These are phyloP conservation scores for Podosphaera leucotricha DNA, from an alignment of 2,329 filamentous ascomycete species.

Conservation along the genomic window DNA sequence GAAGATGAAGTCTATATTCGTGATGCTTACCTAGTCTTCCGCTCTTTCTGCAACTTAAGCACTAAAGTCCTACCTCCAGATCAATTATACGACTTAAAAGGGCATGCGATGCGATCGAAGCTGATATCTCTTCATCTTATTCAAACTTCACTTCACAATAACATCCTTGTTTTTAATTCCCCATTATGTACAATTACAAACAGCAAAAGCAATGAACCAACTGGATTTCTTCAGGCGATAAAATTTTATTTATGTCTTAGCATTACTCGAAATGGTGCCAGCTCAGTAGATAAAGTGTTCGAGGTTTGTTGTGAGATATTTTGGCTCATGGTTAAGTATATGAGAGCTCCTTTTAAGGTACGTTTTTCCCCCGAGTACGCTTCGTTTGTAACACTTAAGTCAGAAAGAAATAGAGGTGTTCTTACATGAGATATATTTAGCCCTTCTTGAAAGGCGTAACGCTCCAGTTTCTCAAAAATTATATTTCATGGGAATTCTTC, in stretches of 20 bases:
- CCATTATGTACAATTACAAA: slow-evolving; percentile 80
- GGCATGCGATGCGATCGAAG: slow-evolving; percentile 93
- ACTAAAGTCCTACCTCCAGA: slow-evolving; percentile 78
- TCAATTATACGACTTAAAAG: slow-evolving; percentile 76
- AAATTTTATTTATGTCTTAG: slow-evolving; percentile 94
- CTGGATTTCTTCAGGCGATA: slow-evolving; percentile 77
- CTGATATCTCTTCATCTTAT: slow-evolving; percentile 87
- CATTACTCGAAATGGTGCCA: slow-evolving; percentile 83
- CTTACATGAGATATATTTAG: slow-evolving; percentile 87
- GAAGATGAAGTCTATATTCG: slow-evolving; percentile 95
- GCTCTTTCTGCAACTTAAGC: slow-evolving; percentile 91
- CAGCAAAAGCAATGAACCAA: slow-evolving; percentile 69
- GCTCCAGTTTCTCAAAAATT: slow-evolving; percentile 80
- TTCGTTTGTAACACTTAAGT: slow-evolving; percentile 1
- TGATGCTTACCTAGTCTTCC: slow-evolving; percentile 89
- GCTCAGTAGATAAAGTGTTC: slow-evolving; percentile 76
- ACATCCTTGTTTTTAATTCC: slow-evolving; percentile 74
- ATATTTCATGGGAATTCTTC: slow-evolving; percentile 69
- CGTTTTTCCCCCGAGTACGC: slow-evolving; percentile 9
- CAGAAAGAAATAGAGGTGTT: slow-evolving; percentile 96
- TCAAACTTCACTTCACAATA: slow-evolving; percentile 84
- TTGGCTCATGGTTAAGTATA: slow-evolving; percentile 86
- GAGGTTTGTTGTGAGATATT: slow-evolving; percentile 95
- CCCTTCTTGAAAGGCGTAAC: slow-evolving; percentile 67
- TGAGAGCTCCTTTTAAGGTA: slow-evolving; percentile 84